Evolutionary conservation across 371 early-diverging fungal genomes (phyloP).

Genomic region (Mucor mucedo): DNA sequence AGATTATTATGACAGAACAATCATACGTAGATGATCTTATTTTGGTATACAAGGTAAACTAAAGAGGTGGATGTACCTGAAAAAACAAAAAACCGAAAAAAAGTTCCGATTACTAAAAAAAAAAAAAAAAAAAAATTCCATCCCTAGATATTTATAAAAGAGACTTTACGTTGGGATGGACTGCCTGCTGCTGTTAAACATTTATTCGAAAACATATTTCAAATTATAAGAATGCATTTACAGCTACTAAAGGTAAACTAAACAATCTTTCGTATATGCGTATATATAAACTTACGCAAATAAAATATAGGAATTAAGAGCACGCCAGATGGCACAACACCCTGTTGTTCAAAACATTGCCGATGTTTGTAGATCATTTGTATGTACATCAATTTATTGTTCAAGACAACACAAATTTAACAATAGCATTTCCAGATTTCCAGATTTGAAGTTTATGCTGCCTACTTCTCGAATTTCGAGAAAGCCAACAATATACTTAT

Average conservation of each 20-base stretch:
- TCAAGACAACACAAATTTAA: not conserved
- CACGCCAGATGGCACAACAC: conserved; percentile 27
- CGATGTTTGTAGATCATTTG: conserved; percentile 36
- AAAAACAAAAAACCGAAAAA: not conserved
- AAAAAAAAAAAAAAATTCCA: not conserved
- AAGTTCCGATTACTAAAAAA: conserved; percentile 1
- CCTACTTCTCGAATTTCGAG: conserved; percentile 47
- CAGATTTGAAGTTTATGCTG: conserved; percentile 20
- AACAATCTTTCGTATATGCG: not conserved
- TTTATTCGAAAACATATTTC: conserved; percentile 62
- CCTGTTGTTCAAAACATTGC: conserved; percentile 35
- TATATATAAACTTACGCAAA: not conserved
- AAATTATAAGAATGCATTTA: conserved; percentile 54
- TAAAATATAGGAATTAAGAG: conserved; percentile 27
- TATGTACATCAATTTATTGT: conserved; percentile 7
- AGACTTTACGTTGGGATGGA: conserved; percentile 42
- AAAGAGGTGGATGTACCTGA: not conserved
- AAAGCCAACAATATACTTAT: conserved; percentile 36
- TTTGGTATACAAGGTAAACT: conserved; percentile 56
- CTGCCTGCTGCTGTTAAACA: conserved; percentile 54
- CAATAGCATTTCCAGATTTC: conserved; percentile 8
- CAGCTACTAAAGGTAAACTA: conserved; percentile 32
- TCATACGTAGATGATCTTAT: conserved; percentile 67
- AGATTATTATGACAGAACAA: conserved; percentile 66
- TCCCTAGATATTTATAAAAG: conserved; percentile 56